Conservation (phyloP, 2,329 filamentous ascomycete genomes). For the Fusarium sp. region DNA sequence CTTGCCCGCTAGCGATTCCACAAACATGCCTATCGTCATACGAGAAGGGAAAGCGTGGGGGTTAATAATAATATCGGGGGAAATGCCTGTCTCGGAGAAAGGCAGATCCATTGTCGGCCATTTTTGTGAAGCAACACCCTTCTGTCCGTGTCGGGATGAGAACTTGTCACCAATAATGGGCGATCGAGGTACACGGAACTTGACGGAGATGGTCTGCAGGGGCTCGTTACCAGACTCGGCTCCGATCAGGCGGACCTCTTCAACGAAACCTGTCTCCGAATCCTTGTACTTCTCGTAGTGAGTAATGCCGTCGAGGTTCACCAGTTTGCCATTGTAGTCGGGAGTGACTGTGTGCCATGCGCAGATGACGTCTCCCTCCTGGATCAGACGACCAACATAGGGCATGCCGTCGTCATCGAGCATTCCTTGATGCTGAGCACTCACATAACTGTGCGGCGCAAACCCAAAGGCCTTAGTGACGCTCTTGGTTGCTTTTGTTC, state of each 20-base stretch:
- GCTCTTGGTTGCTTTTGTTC: conserved; percentile 71
- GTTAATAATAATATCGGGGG: conserved; percentile 98
- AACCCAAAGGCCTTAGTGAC: conserved; percentile 91
- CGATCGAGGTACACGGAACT: conserved; percentile 87
- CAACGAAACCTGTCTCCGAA: conserved; percentile 84
- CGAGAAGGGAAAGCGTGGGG: conserved; percentile 98
- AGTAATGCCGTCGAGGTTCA: conserved; percentile 86
- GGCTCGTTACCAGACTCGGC: conserved; percentile 84
- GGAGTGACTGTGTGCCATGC: conserved; percentile 89
- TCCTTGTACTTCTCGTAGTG: conserved; percentile 97
- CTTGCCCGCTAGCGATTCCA: conserved; percentile 96
- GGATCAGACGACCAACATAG: conserved; percentile 77
- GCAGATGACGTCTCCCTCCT: conserved; percentile 84
- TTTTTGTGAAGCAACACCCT: conserved; percentile 95
- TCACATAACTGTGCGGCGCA: conserved; percentile 77
- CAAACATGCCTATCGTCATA: conserved; percentile 99
- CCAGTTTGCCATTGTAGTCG: conserved; percentile 78
- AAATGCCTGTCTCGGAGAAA: conserved; percentile 94
- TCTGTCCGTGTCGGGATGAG: conserved; percentile 97
- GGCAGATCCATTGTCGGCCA: conserved; percentile 96
- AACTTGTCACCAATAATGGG: conserved; percentile 99
- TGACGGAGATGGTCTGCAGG: conserved; percentile 88
- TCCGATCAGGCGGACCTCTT: conserved; percentile 91
- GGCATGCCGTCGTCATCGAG: conserved; percentile 91
- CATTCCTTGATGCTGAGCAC: conserved; percentile 72